Conservation (phyloP, 345 rosid species). For the Fremontodendron californicum region DNA sequence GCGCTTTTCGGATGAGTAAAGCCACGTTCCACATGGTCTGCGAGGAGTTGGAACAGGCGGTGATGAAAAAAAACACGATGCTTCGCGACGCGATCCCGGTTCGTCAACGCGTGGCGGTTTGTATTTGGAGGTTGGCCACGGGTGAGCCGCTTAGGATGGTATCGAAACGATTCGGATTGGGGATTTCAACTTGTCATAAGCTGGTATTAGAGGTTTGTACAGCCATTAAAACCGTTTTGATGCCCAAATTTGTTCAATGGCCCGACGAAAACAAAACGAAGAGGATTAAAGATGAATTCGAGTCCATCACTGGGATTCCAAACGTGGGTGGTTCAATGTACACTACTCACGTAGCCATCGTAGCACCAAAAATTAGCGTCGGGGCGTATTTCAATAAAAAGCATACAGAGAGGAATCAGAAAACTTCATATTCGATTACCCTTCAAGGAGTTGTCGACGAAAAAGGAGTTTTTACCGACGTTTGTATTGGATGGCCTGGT, state of each 20-base stretch:
- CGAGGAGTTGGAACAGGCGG: slow-evolving; percentile 37
- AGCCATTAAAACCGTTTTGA: slow-evolving; percentile 37
- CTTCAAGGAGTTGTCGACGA: slow-evolving; percentile 53
- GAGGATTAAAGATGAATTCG: slow-evolving; percentile 26
- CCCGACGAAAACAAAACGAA: slow-evolving; percentile 30
- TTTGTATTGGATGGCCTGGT: slow-evolving; percentile 57
- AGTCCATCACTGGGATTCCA: slow-evolving; percentile 34
- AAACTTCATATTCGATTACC: slow-evolving; percentile 45
- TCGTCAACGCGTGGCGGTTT: slow-evolving; percentile 55
- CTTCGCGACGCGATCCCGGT: slow-evolving; percentile 56
- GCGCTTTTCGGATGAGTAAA: slow-evolving; percentile 46
- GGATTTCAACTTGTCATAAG: slow-evolving; percentile 59
- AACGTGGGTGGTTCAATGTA: slow-evolving; percentile 47
- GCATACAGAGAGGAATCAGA: slow-evolving; percentile 53
- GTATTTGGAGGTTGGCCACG: slow-evolving; percentile 54
- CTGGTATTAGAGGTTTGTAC: slow-evolving; percentile 50
- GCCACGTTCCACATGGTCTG: slow-evolving; percentile 43
- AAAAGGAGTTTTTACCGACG: slow-evolving; percentile 43
- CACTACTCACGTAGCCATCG: slow-evolving; percentile 50
- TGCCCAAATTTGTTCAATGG: slow-evolving; percentile 52
- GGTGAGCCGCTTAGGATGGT: slow-evolving; percentile 54
- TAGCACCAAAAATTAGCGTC: slow-evolving; percentile 41
- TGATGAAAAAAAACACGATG: slow-evolving; percentile 53
- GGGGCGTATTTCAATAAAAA: slow-evolving; percentile 42
- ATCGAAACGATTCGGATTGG: slow-evolving; percentile 51